Base-by-base conservation (phyloP, 805 yeast species). In the Saccharomycopsis fibuligera region DNA sequence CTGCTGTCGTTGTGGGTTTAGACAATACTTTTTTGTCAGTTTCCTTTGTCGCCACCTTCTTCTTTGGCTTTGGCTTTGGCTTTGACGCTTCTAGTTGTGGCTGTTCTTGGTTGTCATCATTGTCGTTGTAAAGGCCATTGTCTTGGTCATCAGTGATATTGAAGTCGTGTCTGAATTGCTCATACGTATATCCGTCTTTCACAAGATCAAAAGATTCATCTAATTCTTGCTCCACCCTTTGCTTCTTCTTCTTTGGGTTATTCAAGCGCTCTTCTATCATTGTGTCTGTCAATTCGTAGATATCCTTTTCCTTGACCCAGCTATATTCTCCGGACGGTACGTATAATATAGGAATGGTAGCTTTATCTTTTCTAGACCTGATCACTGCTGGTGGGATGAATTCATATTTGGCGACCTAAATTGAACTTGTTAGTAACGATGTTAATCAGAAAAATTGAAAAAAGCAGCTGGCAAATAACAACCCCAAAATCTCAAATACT, bases 301-400 rank as follows among this genome's bases (percentile, higher is more conserved):
- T 48, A 37, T 51, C 47, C 31, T 49, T 39, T 24, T 51, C 52
- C 16, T 39, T 41, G 19, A 45, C 35, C 55, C 55, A 51, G 36
- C 45, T 40, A 42, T 45, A 51, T 5, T 35, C 29, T 16, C 47
- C 49, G 5, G 45, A 47, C 16, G 47, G 45, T n/a, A 48, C 21
- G 38, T 35, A 51, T 10, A 48, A 16, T 25, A 51, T 53, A 6
- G 55, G 55, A 22, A 51, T 31, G 12, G 39, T 36, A 6, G 16
- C 25, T 4, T 37, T 27, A 14, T 29, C 41, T 35, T 37, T 48
- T 35, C 55, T 37, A 4, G 33, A 21, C 17, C 16, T 24, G 37
- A 51, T 38, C 8, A 51, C 53, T 4, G 31, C 33, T 21, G 33
- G 27, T 3, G 50, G 41, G 6, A 51, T 22, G 25, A 21, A 30